Conservation (phyloP, 2,329 filamentous ascomycete genomes). For the Aspergillus candidus region DNA sequence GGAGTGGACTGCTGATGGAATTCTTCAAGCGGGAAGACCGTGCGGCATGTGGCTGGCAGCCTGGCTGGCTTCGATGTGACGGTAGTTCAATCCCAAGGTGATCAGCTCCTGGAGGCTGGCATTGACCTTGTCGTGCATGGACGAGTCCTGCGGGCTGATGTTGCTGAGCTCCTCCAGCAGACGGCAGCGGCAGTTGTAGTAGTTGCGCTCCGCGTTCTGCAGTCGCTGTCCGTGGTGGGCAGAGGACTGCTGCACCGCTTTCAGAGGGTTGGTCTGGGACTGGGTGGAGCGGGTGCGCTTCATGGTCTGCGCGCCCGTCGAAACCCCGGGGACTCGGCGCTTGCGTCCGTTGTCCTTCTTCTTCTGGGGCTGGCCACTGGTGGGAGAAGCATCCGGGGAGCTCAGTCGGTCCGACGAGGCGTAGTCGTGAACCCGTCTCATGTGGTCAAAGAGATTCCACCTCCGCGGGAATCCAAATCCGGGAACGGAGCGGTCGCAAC, state of each 20-base stretch:
- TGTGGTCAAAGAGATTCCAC: slow-evolving; percentile 96
- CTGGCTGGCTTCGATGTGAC: slow-evolving; percentile 38
- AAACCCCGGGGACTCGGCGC: slow-evolving; percentile 32
- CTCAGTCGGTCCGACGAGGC: slow-evolving; percentile 39
- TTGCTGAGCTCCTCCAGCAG: slow-evolving; percentile 35
- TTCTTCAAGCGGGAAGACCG: slow-evolving; percentile 29
- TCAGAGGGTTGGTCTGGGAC: slow-evolving; percentile 30
- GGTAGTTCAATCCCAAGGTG: slow-evolving; percentile 39
- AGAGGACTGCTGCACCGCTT: slow-evolving; percentile 27
- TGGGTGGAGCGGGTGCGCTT: slow-evolving; percentile 38
- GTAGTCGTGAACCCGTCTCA: slow-evolving; percentile 82
- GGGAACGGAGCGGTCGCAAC: slow-evolving; percentile 73
- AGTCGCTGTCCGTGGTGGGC: slow-evolving; percentile 36
- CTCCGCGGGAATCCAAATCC: slow-evolving; percentile 89
- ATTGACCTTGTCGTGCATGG: slow-evolving; percentile 41
- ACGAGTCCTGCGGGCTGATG: slow-evolving; percentile 36
- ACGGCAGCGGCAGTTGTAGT: slow-evolving; percentile 36
- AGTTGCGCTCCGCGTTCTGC: slow-evolving; percentile 38
- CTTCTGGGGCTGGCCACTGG: slow-evolving; percentile 26
- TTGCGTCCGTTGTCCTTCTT: slow-evolving; percentile 38
- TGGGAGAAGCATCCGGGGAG: slow-evolving; percentile 36
- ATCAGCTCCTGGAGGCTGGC: slow-evolving; percentile 40
- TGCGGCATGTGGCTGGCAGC: slow-evolving; percentile 30
- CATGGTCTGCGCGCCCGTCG: slow-evolving; percentile 34
- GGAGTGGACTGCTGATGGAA: not conserved